Percentiles rank a stretch among this genome's conserved stretches.
These are phyloP conservation scores for Pestalotiopsis fici DNA, from an alignment of 2,329 filamentous ascomycete species.

Conservation along the genomic window DNA sequence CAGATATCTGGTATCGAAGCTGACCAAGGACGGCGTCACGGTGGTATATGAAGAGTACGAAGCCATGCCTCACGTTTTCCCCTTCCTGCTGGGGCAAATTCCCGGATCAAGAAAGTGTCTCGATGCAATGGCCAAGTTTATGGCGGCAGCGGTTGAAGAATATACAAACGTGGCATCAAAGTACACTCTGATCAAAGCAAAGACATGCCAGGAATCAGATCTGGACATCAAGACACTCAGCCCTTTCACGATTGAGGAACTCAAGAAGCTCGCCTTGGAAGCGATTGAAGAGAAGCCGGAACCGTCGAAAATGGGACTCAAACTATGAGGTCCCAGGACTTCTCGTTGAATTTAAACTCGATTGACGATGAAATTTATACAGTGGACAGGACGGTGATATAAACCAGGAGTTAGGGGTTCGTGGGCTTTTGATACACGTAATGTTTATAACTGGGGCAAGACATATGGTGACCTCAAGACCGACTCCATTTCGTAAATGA, in stretches of 20 bases:
- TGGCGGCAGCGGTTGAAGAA: conserved; percentile 40
- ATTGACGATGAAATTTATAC: neutral
- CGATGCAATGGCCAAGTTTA: conserved; percentile 57
- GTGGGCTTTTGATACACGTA: neutral
- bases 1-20: conserved; percentile 57
- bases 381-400: neutral
- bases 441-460: neutral
- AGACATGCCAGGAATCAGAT: conserved; percentile 48
- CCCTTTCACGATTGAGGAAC: conserved; percentile 42
- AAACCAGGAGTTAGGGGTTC: neutral
- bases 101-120: conserved; percentile 53
- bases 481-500: neutral
- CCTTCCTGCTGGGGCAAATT: conserved; percentile 51
- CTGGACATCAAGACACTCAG: conserved; percentile 45
- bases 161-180: conserved; percentile 34
- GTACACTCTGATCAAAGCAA: conserved; percentile 50
- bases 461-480: neutral
- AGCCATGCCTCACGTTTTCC: conserved; percentile 80
- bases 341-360: neutral
- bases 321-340: conserved; percentile 13
- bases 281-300: conserved; percentile 22
- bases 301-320: conserved; percentile 15
- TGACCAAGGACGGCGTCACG: conserved; percentile 56
- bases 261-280: conserved; percentile 38
- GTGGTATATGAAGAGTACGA: conserved; percentile 74